These are phyloP conservation scores for Toxicodendron radicans DNA, from an alignment of 345 rosid genomes.

Conservation along the genomic window DNA sequence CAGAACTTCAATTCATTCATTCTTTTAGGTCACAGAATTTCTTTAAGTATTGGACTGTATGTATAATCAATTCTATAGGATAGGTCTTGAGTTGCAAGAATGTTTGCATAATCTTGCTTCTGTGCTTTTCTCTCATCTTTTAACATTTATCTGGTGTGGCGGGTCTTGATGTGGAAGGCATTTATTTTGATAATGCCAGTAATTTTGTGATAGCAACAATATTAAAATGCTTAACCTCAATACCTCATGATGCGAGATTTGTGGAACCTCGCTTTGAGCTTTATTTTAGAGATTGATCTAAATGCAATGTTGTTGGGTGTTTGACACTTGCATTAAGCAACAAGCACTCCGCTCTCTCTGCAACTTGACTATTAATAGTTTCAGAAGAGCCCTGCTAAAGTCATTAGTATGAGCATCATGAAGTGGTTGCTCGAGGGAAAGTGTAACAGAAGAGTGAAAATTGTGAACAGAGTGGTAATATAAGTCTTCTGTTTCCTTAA, in stretches of 20 bases:
- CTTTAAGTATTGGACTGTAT: not conserved
- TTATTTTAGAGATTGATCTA: not conserved
- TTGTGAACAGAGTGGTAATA: not conserved
- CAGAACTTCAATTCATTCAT: slow-evolving; percentile 20
- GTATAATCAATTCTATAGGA: not conserved
- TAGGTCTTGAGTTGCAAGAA: not conserved
- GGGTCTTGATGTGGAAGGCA: not conserved
- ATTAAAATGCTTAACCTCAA: not conserved
- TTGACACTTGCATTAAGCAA: no score
- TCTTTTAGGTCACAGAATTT: slow-evolving; percentile 21
- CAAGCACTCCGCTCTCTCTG: not conserved
- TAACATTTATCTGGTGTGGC: not conserved
- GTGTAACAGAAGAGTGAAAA: not conserved
- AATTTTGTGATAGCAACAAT: not conserved
- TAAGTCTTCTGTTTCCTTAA: not conserved
- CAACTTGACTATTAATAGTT: not conserved
- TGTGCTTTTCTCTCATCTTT: not conserved
- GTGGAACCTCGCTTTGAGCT: not conserved
- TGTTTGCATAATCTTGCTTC: not conserved
- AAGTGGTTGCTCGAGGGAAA: slow-evolving; percentile 1
- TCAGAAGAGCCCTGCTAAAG: not conserved
- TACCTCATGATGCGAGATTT: not conserved
- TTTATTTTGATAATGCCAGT: not conserved
- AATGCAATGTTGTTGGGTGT: no score
- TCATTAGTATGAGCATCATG: not conserved